These are phyloP conservation scores for Fusarium sp. DNA, from an alignment of 2,329 filamentous ascomycete species.

Conservation along the genomic window DNA sequence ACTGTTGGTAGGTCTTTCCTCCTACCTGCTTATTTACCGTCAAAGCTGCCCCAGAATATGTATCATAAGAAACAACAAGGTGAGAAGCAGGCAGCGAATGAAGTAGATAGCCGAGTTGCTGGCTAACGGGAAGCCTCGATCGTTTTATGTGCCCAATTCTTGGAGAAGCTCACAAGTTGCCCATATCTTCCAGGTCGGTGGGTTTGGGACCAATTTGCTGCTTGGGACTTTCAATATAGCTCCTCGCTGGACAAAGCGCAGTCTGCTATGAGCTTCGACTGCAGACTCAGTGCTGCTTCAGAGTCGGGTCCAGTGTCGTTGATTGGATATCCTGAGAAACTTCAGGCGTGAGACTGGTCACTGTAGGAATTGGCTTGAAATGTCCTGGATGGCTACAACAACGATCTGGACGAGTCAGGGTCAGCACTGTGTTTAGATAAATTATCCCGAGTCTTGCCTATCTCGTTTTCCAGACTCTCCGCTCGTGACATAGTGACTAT, in stretches of 20 bases:
- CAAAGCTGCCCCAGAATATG: neutral
- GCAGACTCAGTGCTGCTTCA: neutral
- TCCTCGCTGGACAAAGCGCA: neutral
- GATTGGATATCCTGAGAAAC: neutral
- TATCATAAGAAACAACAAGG: neutral
- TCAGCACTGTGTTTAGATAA: neutral
- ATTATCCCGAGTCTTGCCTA: neutral
- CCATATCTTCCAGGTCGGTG: neutral
- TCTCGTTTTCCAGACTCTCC: neutral
- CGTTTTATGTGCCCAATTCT: neutral
- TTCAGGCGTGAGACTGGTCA: neutral
- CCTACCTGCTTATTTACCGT: neutral
- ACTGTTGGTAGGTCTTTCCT: neutral
- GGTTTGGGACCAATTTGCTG: neutral
- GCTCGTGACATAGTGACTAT: neutral
- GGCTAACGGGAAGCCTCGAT: neutral
- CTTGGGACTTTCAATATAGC: neutral
- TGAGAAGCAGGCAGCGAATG: neutral
- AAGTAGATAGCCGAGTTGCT: neutral
- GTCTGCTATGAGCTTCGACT: neutral
- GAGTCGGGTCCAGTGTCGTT: neutral
- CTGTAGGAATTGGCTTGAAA: neutral
- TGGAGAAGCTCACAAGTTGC: neutral
- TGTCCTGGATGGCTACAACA: neutral
- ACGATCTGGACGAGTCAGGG: neutral